Base-by-base conservation (phyloP, 305 asterid species). In the Rubia balearica region DNA sequence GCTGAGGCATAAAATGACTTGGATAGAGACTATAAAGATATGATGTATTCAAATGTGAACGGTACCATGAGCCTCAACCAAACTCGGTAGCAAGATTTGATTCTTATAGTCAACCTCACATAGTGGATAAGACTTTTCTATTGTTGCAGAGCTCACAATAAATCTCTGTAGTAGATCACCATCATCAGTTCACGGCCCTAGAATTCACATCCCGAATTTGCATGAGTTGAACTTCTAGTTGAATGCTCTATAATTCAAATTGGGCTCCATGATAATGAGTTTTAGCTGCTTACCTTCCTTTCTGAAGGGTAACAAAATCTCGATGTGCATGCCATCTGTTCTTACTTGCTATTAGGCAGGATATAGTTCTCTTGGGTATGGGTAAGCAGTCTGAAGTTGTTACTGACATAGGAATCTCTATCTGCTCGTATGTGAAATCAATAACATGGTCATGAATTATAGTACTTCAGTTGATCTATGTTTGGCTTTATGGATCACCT, bases 321-420 rank as follows among this genome's bases (percentile, higher is more conserved):
- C 38, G 70, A 19, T 38, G 12, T 53, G 11, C 60, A 72, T 8
- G 17, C 21, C 8, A 33, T 45, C 6, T 48, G 69, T 63, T 63
- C 24, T 24, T 24, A 24, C 24, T 24, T 24, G 40, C 36, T 48
- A 41, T 56, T 33, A 7, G n/a, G 60, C 46, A 22, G 30, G 21
- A 46, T 45, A 42, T 9, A 8, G 7, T 16, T 73, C 19, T 43
- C 19, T 42, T 17, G 16, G 27, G 40, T 22, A 24, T 63, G 40
- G 43, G 5, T 61, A 11, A 64, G 40, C 61, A 73, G 68, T 51
- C 21, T 48, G 51, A 55, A 36, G 53, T 9, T 69, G 61, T 41
- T 19, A 55, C 60, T 55, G 19, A 38, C 40, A 14, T 38, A 19
- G 19, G 10, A 38, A 24, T 22, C 33, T 27, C 60, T 72, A 21